Evolutionary conservation across 768 basidiomycete species (phyloP).

Genomic region (Exsudoporus frostii): DNA sequence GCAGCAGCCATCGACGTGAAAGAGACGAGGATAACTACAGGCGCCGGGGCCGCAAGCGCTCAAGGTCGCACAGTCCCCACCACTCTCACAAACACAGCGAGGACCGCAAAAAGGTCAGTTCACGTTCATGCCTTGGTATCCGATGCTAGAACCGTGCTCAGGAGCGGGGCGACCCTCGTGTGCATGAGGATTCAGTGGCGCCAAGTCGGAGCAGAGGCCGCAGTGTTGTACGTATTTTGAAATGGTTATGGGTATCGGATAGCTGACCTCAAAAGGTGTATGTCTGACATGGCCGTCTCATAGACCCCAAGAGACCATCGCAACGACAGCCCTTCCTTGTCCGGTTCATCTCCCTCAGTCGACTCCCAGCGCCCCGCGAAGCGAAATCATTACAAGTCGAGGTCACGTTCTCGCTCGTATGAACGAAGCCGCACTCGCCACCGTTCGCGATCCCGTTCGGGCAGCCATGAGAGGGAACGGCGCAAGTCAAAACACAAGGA

Average conservation of each 20-base stretch:
- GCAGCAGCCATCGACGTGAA: slow-evolving; percentile 7
- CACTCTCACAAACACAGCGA: slow-evolving; percentile 2
- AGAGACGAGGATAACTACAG: slow-evolving; percentile 5
- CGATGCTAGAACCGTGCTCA: neutral
- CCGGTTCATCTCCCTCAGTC: slow-evolving; percentile 14
- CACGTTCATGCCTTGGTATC: neutral
- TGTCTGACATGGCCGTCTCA: slow-evolving; percentile 8
- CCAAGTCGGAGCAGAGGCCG: slow-evolving; percentile 18
- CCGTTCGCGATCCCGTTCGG: slow-evolving; percentile 29
- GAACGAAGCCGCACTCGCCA: slow-evolving; percentile 13
- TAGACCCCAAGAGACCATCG: slow-evolving; percentile 23
- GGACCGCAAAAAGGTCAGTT: slow-evolving; percentile 8
- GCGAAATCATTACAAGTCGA: slow-evolving; percentile 17
- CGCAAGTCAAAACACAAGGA: slow-evolving; percentile 24
- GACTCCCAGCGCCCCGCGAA: slow-evolving; percentile 14
- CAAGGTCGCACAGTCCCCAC: slow-evolving; percentile 23
- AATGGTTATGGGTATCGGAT: neutral
- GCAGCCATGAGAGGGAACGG: slow-evolving; percentile 24
- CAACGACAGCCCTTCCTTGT: slow-evolving; percentile 19
- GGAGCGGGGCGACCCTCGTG: slow-evolving; percentile 9
- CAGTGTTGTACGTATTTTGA: slow-evolving; percentile 28
- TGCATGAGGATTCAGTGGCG: neutral
- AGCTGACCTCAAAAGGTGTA: slow-evolving; percentile 27
- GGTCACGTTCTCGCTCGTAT: slow-evolving; percentile 20
- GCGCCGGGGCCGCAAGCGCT: slow-evolving; percentile 14